A percentile compares a stretch with the other conserved stretches of the same genome.
Evolutionary conservation across 345 rosid species (phyloP).

Genomic region (Durio zibethinus): DNA sequence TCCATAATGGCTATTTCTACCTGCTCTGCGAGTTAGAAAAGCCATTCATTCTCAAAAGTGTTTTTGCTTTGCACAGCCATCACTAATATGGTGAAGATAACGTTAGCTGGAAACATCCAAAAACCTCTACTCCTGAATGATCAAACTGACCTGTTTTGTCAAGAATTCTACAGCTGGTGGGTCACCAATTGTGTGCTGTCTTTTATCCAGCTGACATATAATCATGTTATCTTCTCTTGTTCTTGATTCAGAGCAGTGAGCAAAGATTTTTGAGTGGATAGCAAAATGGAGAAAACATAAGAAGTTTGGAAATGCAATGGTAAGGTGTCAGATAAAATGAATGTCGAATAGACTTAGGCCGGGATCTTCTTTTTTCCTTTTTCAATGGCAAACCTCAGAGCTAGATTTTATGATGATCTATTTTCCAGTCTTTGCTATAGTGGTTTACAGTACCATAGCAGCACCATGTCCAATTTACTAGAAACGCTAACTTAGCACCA

Average conservation of each 20-base stretch:
- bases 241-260: neutral
- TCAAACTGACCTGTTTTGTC: slow-evolving; percentile 5
- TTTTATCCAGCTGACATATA: slow-evolving; percentile 9
- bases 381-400: slow-evolving; percentile 2
- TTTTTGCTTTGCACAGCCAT: neutral
- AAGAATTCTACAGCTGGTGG: slow-evolving; percentile 3
- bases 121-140: slow-evolving; percentile 1
- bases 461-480: neutral
- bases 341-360: neutral
- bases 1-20: neutral
- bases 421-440: neutral
- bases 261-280: neutral
- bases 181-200: slow-evolving; percentile 1
- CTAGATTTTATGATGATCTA: neutral
- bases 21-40: neutral
- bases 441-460: neutral
- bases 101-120: neutral
- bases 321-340: neutral
- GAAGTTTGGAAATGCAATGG: neutral
- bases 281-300: neutral
- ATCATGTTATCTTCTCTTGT: slow-evolving; percentile 10
- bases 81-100: neutral
- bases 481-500: neutral
- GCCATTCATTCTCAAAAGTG: slow-evolving; percentile 3
- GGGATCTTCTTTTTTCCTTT: neutral